phyloP scores from a whole-genome alignment of 2,329 filamentous ascomycete species.

The Fusarium veterinarium region DNA sequence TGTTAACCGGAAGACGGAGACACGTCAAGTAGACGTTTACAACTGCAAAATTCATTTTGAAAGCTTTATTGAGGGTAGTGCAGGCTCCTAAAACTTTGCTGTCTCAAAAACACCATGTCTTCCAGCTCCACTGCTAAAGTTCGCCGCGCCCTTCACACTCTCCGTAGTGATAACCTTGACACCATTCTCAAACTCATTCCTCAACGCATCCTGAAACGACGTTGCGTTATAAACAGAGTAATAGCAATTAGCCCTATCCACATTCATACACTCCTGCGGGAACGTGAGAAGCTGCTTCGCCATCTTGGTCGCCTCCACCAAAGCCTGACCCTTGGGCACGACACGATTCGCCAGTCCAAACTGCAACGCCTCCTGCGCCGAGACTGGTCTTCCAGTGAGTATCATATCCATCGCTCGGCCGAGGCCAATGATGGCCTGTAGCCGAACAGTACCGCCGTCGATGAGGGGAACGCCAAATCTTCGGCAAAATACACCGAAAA shows the following conservation, averaged over 20 bases:
- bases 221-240: conserved; percentile 3
- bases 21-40: too few species aligned
- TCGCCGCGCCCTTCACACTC: conserved; percentile 7
- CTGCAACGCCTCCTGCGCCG: conserved; percentile 14
- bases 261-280: conserved; percentile 16
- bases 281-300: conserved; percentile 12
- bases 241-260: conserved; percentile 1
- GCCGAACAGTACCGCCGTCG: conserved; percentile 11
- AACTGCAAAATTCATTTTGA: too few species aligned
- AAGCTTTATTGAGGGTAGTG: too few species aligned
- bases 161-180: background rate
- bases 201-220: conserved; percentile 9
- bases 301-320: conserved; percentile 15
- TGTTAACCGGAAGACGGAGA: too few species aligned
- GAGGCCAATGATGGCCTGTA: conserved; percentile 14
- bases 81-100: background rate
- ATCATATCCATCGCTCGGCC: conserved; percentile 19
- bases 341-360: conserved; percentile 14
- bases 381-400: background rate
- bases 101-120: conserved; percentile 4
- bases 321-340: conserved; percentile 1
- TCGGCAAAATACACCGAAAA: conserved; percentile 13
- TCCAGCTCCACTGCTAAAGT: conserved; percentile 1
- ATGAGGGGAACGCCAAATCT: conserved; percentile 22
- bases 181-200: conserved; percentile 19